Evolutionary conservation across 2,329 filamentous ascomycete species (phyloP).

Genomic region (Botrytis byssoidea): DNA sequence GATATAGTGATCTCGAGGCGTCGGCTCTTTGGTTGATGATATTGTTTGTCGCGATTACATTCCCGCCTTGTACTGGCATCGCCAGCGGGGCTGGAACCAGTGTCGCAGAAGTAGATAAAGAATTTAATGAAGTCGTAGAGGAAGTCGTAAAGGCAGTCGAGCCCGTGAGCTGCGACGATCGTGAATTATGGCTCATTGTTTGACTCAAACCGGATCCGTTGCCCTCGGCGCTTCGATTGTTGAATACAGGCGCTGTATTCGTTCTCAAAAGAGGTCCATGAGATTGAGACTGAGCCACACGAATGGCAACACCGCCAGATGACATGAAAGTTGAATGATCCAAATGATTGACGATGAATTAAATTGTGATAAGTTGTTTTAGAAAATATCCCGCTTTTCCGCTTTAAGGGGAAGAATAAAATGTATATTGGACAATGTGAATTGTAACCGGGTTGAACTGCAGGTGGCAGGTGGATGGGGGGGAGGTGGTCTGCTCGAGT

Average conservation of each 20-base stretch:
- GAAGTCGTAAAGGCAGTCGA: conserved; percentile 52
- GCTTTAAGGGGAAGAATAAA: conserved; percentile 5
- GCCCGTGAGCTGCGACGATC: conserved; percentile 62
- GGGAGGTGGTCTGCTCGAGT: conserved; percentile 9
- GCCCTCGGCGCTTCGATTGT: conserved; percentile 26
- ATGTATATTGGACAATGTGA: conserved; percentile 4
- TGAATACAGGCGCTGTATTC: conserved; percentile 37
- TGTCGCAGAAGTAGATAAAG: conserved; percentile 38
- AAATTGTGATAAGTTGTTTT: conserved; percentile 13
- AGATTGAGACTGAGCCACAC: conserved; percentile 37
- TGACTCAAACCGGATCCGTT: conserved; percentile 32
- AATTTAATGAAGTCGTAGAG: conserved; percentile 38
- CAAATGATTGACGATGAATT: conserved; percentile 9
- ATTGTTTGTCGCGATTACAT: conserved; percentile 77
- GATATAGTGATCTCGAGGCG: conserved; percentile 86
- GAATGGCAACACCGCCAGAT: conserved; percentile 34
- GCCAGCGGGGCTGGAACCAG: conserved; percentile 40
- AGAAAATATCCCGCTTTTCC: conserved; percentile 15
- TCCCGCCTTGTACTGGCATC: conserved; percentile 49
- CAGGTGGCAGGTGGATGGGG: not conserved
- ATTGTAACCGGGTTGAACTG: conserved; percentile 1
- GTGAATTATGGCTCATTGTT: conserved; percentile 42
- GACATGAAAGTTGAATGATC: conserved; percentile 33
- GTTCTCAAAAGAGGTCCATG: conserved; percentile 38
- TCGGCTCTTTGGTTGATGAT: conserved; percentile 98